Evolutionary conservation across 2,329 filamentous ascomycete species (phyloP).

Genomic region (Aspergillus pseudonomiae): DNA sequence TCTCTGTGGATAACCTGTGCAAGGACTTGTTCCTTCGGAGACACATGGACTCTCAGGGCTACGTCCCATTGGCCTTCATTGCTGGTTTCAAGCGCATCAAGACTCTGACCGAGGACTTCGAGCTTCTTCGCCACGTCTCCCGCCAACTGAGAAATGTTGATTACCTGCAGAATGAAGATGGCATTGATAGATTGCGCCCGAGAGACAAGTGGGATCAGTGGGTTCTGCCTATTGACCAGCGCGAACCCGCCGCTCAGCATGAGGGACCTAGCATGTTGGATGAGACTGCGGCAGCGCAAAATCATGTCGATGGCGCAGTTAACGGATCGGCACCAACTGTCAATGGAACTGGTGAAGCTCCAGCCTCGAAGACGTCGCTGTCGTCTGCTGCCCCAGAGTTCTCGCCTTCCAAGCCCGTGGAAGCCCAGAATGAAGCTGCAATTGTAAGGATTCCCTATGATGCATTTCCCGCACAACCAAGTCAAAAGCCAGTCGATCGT

Average conservation of each 20-base stretch:
- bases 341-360: slow-evolving; percentile 46
- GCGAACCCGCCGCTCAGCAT: slow-evolving; percentile 73
- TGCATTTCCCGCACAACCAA: slow-evolving; percentile 38
- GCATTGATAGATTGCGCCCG: slow-evolving; percentile 75
- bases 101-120: slow-evolving; percentile 69
- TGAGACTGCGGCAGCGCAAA: slow-evolving; percentile 38
- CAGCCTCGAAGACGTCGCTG: slow-evolving; percentile 54
- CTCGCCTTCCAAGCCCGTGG: slow-evolving; percentile 47
- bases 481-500: slow-evolving; percentile 54
- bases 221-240: slow-evolving; percentile 71
- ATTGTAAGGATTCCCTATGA: slow-evolving; percentile 40
- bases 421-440: slow-evolving; percentile 36
- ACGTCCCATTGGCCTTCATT: slow-evolving; percentile 78
- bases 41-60: slow-evolving; percentile 95
- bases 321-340: slow-evolving; percentile 35
- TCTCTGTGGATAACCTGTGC: slow-evolving; percentile 92
- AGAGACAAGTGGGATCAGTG: slow-evolving; percentile 78
- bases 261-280: slow-evolving; percentile 58
- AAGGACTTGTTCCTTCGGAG: slow-evolving; percentile 87
- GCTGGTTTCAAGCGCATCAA: slow-evolving; percentile 85
- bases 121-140: slow-evolving; percentile 74
- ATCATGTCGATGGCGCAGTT: slow-evolving; percentile 31
- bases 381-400: slow-evolving; percentile 69
- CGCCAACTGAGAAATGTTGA: slow-evolving; percentile 74
- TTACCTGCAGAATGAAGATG: slow-evolving; percentile 73